Base-by-base conservation (phyloP, 208 protist species). In the Leishmania tropica region DNA sequence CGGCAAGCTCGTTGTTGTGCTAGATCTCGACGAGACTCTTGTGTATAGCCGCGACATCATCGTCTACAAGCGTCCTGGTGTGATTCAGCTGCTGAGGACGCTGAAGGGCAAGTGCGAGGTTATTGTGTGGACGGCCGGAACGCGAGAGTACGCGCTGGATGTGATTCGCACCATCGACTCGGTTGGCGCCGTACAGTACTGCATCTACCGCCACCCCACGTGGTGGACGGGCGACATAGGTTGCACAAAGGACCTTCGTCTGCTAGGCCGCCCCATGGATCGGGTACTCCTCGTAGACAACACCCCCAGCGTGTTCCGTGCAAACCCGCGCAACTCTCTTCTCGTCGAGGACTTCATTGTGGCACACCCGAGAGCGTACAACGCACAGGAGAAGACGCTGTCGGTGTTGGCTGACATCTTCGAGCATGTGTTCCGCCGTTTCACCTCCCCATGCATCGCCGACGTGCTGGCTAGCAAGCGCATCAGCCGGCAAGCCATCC, bases 1-100 rank as follows among this genome's bases (percentile, higher is more conserved):
- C n/a, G 90, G 87, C 19, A 96, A 94, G 70, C 85, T 97, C 35
- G 94, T 94, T 6, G 92, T 97, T 47, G 95, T 98, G 13, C 76
- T 97, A n/a, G 93, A 97, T 83, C 87, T 98, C 10, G 95, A 97
- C 73, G 95, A 97, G 85, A 98, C 95, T 37, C 88, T 97, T 13
- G 93, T 97, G 42, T 91, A 88, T 74, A 95, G 95, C 74, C 87
- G 95, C n/a, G 81, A 93, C 48, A 79, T 76, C 35, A 90, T 85
- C 48, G 87, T 95, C 68, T 81, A 93, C 31, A 77, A 83, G 81
- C 90, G 95, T 35, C 90, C 92, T 17, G 95, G 90, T 71, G 81
- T 88, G 40, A 37, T 88, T 5, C 84, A 90, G 60, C 76, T 96
- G 70, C 83, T 96, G 19, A 88, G 92, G 77, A 85, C 88, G 7